phyloP scores from a whole-genome alignment of 202 grass and related monocot species.

The Hordeum pubiflorum region DNA sequence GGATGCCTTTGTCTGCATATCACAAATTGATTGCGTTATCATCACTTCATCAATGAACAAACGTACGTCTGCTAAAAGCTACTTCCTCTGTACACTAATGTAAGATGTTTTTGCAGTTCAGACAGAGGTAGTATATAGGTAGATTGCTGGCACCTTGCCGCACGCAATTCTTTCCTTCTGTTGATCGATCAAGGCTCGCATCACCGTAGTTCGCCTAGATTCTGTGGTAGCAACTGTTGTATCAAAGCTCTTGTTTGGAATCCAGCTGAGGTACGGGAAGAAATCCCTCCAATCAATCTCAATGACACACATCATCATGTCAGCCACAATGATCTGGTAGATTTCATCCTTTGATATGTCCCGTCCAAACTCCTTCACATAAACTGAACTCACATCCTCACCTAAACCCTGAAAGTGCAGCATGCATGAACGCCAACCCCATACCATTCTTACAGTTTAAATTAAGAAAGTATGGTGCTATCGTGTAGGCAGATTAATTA shows the following conservation, averaged over 20 bases:
- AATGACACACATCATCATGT: slow-evolving; percentile 64
- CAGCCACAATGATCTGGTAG: slow-evolving; percentile 38
- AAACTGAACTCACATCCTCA: slow-evolving; percentile 53
- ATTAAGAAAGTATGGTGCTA: background rate
- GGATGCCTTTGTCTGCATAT: slow-evolving; percentile 41
- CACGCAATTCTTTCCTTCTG: slow-evolving; percentile 50
- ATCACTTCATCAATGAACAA: too few species aligned
- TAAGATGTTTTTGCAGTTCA: background rate
- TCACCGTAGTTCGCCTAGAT: slow-evolving; percentile 37
- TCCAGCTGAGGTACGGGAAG: slow-evolving; percentile 79
- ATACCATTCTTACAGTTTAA: background rate
- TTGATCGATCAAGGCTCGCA: slow-evolving; percentile 47
- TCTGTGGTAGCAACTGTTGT: slow-evolving; percentile 34
- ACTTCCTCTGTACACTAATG: too few species aligned
- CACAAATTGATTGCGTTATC: background rate
- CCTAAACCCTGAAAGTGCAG: slow-evolving; percentile 49
- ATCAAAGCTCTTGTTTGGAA: slow-evolving; percentile 74
- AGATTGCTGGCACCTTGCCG: slow-evolving; percentile 43
- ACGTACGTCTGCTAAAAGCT: too few species aligned
- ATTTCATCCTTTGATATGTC: slow-evolving; percentile 53
- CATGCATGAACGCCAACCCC: background rate
- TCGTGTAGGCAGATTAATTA: background rate
- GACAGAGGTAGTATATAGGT: background rate
- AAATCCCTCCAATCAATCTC: slow-evolving; percentile 86
- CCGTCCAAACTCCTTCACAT: slow-evolving; percentile 58